Conservation (phyloP, 225 moss, liverwort and hornwort species). For the Physcomitrium patens region DNA sequence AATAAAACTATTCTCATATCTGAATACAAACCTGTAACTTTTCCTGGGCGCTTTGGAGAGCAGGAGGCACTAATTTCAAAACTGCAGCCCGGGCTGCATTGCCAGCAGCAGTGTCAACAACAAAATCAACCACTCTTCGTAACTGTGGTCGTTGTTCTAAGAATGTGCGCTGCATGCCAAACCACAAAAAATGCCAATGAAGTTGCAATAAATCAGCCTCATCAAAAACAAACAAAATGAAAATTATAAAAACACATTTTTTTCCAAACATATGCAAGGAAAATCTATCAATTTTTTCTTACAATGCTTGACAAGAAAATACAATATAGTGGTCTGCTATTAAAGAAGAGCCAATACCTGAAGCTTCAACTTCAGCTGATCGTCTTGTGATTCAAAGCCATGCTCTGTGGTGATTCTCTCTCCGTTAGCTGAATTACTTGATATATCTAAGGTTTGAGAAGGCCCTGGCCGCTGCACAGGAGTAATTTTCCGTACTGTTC, state of each 20-base stretch:
- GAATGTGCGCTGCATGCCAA: conserved; percentile 60
- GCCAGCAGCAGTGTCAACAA: conserved; percentile 70
- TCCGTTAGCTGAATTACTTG: conserved; percentile 45
- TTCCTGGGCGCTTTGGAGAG: conserved; percentile 53
- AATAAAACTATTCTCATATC: background rate
- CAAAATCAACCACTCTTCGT: conserved; percentile 71
- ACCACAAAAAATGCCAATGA: conserved; percentile 30
- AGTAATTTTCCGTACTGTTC: conserved; percentile 69
- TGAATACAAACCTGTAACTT: conserved; percentile 56
- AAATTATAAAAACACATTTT: conserved; percentile 2
- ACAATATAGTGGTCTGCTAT: background rate
- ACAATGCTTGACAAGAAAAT: background rate
- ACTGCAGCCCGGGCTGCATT: conserved; percentile 72
- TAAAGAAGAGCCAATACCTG: conserved; percentile 47
- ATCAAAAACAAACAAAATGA: conserved; percentile 1
- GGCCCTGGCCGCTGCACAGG: conserved; percentile 67
- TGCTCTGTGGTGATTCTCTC: conserved; percentile 44
- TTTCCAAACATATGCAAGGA: background rate
- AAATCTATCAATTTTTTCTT: conserved; percentile 16
- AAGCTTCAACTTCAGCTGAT: conserved; percentile 64
- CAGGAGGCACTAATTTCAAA: conserved; percentile 58
- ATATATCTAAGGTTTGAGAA: conserved; percentile 51
- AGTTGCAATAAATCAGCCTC: background rate
- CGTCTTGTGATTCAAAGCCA: conserved; percentile 41
- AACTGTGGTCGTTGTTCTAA: conserved; percentile 73